A percentile compares a stretch with the other conserved stretches of the same genome.
phyloP scores from a whole-genome alignment of 176 grass and related monocot species.

The Metroxylon sagu region DNA sequence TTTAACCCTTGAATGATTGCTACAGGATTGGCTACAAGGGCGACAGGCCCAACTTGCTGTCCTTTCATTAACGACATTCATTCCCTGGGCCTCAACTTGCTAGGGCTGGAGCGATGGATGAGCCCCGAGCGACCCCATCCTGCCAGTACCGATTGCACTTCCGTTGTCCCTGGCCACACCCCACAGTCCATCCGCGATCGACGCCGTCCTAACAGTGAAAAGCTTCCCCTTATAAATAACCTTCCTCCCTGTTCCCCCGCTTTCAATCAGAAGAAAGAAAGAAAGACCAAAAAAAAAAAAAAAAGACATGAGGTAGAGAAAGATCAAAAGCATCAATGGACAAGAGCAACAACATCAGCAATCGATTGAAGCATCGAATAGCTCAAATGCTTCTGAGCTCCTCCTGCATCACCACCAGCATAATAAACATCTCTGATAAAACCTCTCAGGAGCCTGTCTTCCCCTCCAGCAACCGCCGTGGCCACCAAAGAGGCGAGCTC shows the following conservation, averaged over 20 bases:
- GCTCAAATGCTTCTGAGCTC: conserved; percentile 55
- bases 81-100: too few relatives aligned
- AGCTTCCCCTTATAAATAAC: too few relatives aligned
- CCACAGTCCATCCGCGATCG: too few relatives aligned
- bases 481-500: conserved; percentile 7
- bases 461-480: conserved; percentile 25
- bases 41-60: too few relatives aligned
- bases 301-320: conserved; percentile 6
- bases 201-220: too few relatives aligned
- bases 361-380: conserved; percentile 57
- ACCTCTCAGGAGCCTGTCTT: conserved; percentile 28
- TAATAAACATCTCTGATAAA: conserved; percentile 17
- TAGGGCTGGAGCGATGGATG: too few relatives aligned
- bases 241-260: not conserved
- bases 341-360: conserved; percentile 19
- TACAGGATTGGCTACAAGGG: too few relatives aligned
- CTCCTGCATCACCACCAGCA: conserved; percentile 27
- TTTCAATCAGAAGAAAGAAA: not conserved
- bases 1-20: too few relatives aligned
- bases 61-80: too few relatives aligned
- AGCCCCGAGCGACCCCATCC: too few relatives aligned
- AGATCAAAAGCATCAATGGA: conserved; percentile 20
- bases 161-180: too few relatives aligned
- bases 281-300: conserved; percentile 1
- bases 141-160: too few relatives aligned